Conservation (phyloP, 805 yeast species). For the Soucietia sequanensis region DNA sequence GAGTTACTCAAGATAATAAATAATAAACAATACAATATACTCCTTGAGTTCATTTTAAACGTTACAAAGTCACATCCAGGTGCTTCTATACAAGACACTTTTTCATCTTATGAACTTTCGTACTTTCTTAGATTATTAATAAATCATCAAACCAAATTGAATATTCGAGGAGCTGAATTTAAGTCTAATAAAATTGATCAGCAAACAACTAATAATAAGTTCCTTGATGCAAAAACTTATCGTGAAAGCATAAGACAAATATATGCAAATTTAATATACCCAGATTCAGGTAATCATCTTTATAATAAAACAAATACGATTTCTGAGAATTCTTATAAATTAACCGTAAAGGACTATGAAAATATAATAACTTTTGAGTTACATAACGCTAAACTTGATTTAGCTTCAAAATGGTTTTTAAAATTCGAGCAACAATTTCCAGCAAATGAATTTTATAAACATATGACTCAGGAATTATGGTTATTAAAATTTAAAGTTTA, state of each 20-base stretch:
- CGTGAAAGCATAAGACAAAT: slow-evolving; percentile 20
- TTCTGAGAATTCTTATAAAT: slow-evolving; percentile 9
- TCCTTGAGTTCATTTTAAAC: slow-evolving; percentile 14
- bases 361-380: slow-evolving; percentile 36
- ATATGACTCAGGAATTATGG: slow-evolving; percentile 37
- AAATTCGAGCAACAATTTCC: slow-evolving; percentile 25
- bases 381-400: slow-evolving; percentile 34
- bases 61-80: slow-evolving; percentile 8
- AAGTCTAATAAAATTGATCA: slow-evolving; percentile 4
- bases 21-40: slow-evolving; percentile 9
- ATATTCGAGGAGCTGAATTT: slow-evolving; percentile 11
- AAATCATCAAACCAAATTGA: slow-evolving; percentile 14
- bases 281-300: slow-evolving; percentile 12
- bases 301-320: slow-evolving; percentile 12
- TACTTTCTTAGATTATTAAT: slow-evolving; percentile 17
- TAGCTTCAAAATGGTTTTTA: slow-evolving; percentile 40
- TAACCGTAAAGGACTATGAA: slow-evolving; percentile 32
- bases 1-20: slow-evolving; percentile 15
- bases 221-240: slow-evolving; percentile 11
- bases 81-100: slow-evolving; percentile 5
- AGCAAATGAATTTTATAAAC: slow-evolving; percentile 6
- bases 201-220: slow-evolving; percentile 4
- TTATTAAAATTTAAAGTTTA: slow-evolving; percentile 28
- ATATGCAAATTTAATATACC: slow-evolving; percentile 23
- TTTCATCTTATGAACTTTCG: slow-evolving; percentile 18